Conservation (phyloP, 2,329 filamentous ascomycete species). For the Pseudogymnoascus sp. region DNA sequence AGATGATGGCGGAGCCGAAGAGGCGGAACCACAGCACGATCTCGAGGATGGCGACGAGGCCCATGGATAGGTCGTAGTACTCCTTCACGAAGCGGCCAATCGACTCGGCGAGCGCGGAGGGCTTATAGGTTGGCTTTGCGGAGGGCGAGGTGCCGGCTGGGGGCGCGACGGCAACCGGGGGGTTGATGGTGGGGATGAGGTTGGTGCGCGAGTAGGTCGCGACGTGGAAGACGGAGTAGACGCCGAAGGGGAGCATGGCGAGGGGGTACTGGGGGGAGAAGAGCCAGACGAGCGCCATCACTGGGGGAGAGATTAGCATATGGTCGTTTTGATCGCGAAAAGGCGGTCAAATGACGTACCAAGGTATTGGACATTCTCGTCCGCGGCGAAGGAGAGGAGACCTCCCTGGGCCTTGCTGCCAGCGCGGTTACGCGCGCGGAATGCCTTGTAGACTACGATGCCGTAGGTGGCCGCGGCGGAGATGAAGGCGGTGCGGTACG, state of each 20-base stretch:
- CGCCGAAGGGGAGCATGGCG: slow-evolving; percentile 84
- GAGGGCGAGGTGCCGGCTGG: slow-evolving; percentile 46
- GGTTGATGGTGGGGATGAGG: slow-evolving; percentile 77
- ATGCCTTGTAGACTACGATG: slow-evolving; percentile 97
- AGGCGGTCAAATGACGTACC: slow-evolving; percentile 47
- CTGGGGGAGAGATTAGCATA: slow-evolving; percentile 36
- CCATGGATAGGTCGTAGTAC: slow-evolving; percentile 97
- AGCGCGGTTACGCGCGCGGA: slow-evolving; percentile 73
- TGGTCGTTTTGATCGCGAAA: neutral
- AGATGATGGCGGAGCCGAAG: slow-evolving; percentile 70
- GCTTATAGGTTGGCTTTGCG: slow-evolving; percentile 44
- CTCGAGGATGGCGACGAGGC: slow-evolving; percentile 80
- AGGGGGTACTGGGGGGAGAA: slow-evolving; percentile 81
- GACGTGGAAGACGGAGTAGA: slow-evolving; percentile 98
- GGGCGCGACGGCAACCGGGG: slow-evolving; percentile 47
- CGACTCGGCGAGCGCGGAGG: slow-evolving; percentile 58
- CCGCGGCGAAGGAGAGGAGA: slow-evolving; percentile 58
- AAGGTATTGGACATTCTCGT: slow-evolving; percentile 98
- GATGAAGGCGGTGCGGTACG: slow-evolving; percentile 84
- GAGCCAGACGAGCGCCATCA: slow-evolving; percentile 92
- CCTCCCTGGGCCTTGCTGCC: slow-evolving; percentile 52
- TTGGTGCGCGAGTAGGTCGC: slow-evolving; percentile 93
- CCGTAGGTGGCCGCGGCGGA: slow-evolving; percentile 89
- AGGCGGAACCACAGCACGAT: slow-evolving; percentile 81
- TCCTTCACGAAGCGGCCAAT: slow-evolving; percentile 94